Evolutionary conservation across 139 green algal species (phyloP).

Genomic region (Chlamydomonas incerta): DNA sequence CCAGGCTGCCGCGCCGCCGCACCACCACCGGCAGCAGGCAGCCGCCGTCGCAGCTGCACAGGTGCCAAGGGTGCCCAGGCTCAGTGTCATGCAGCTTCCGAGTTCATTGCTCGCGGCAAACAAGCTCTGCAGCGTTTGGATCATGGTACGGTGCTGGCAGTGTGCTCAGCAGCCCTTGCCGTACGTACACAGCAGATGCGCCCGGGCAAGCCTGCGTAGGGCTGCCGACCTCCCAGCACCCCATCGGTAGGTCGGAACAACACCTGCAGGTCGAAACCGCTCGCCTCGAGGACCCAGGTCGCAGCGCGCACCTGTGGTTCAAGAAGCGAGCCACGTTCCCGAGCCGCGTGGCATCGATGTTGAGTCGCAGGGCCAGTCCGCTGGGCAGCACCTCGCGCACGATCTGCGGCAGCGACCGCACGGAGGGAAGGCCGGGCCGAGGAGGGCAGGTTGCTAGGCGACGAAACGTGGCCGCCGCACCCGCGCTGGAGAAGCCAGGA

Average conservation of each 20-base stretch:
- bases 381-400: slow-evolving; percentile 66
- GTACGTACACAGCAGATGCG: not conserved
- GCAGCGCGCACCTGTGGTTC: slow-evolving; percentile 64
- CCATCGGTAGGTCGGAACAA: not conserved
- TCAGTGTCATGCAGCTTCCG: too few species aligned
- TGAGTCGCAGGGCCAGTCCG: slow-evolving; percentile 57
- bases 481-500: too few species aligned
- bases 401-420: too few species aligned
- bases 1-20: slow-evolving; percentile 47
- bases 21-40: slow-evolving; percentile 61
- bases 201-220: not conserved
- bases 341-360: slow-evolving; percentile 73
- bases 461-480: too few species aligned
- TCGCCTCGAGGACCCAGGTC: too few species aligned
- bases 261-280: not conserved
- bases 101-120: too few species aligned
- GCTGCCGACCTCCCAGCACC: too few species aligned
- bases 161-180: not conserved
- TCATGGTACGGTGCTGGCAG: too few species aligned
- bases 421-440: too few species aligned
- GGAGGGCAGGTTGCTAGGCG: too few species aligned
- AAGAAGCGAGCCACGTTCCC: slow-evolving; percentile 79
- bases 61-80: not conserved
- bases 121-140: not conserved
- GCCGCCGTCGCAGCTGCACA: slow-evolving; percentile 68